Evolutionary conservation across 208 protist genomes (phyloP), one percentile per base, ranked within the genome.

Genomic region (Crithidia fasciculata): DNA sequence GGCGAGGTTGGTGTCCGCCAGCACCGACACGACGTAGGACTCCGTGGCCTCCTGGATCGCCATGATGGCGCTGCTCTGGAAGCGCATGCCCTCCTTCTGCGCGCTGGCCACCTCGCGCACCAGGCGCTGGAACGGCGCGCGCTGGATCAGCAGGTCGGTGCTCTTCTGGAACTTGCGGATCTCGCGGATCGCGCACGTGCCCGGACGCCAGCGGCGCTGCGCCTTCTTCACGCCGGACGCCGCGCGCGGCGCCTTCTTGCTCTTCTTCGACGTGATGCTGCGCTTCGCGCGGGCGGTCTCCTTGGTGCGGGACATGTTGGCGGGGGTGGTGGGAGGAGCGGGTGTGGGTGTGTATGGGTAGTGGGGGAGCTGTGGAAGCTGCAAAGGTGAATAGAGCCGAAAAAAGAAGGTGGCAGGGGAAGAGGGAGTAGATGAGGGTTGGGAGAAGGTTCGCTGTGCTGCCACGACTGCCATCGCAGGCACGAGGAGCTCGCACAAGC

Each of bases 121-220:
- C 37, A 97, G 84, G 75, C 94, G 82, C 83, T 95, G 90, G 89
- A 97, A 97, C 49, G 92, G 87, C 7, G 89, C 74, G 78, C 93
- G 93, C 67, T 93, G 80, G 60, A 97, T 94, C 61, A 97, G 87
- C 64, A 97, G 89, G 71, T 94, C 88, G 19, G 91, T 96, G 58
- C 75, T 83, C 78, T 90, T 89, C 82, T 94, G 89, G 85, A 88
- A 94, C 54, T 69, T 75, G 63, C 96, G 84, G 87, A 99, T 99
- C 89, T 99, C 98, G 82, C 98, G 90, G 59, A 99, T 93, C 41
- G 98, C 98, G 40, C 99, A 98, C 16, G 98, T 99, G 77, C 98
- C 98, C 69, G 98, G 98, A 75, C 97, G 86, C 94, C 96, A 99
- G 78, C 79, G 83, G 69, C 98, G 82, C 69, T 99, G 98, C 49